Evolutionary conservation across 2,329 filamentous ascomycete species (phyloP).

Genomic region (Phyllosticta citriasiana): DNA sequence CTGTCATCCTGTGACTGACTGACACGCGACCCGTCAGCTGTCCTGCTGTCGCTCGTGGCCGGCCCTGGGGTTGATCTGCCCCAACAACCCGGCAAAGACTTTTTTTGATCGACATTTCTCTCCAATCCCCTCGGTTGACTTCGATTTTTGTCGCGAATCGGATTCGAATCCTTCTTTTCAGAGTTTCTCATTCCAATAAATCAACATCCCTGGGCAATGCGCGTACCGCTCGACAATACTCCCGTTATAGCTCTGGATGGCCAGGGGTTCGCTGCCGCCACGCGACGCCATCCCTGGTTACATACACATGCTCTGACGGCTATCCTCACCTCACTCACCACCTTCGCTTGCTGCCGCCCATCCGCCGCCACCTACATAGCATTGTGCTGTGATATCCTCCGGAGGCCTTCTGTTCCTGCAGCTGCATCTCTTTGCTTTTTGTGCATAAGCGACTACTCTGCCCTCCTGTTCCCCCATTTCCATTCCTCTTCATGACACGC

Average conservation of each 20-base stretch:
- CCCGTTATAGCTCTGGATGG: neutral
- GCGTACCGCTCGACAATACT: neutral
- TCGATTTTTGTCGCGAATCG: neutral
- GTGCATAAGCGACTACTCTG: neutral
- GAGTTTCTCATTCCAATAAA: neutral
- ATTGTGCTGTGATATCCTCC: neutral
- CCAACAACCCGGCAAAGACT: neutral
- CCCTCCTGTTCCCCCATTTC: neutral
- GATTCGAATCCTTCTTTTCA: neutral
- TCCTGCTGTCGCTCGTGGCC: neutral
- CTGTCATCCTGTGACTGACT: too few relatives aligned
- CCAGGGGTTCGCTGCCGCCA: neutral
- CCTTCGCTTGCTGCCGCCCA: slow-evolving; percentile 8
- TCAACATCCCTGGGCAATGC: neutral
- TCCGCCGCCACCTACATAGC: neutral
- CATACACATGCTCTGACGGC: neutral
- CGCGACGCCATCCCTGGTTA: neutral
- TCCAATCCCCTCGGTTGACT: neutral
- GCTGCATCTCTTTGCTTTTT: neutral
- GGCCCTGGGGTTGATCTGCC: neutral
- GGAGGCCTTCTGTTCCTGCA: neutral
- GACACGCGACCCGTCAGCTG: neutral
- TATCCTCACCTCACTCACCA: slow-evolving; percentile 4
- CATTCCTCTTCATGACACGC: neutral
- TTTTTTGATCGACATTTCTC: slow-evolving; percentile 1